Evolutionary conservation across 208 protist species (phyloP).

Genomic region (Leishmania amazonensis): DNA sequence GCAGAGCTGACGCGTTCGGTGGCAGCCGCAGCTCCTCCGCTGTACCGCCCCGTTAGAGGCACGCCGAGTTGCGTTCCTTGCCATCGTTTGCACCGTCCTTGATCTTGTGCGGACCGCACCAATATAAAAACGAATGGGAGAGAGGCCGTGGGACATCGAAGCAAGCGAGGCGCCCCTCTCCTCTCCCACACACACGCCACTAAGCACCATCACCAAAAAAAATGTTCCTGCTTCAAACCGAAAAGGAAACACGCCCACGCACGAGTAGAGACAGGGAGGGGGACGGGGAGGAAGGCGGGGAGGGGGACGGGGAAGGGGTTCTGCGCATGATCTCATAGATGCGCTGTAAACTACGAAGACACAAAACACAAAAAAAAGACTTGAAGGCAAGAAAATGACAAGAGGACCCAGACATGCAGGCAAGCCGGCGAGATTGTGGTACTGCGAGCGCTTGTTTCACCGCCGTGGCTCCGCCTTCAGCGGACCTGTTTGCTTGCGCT

Average conservation of each 20-base stretch:
- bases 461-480: neutral
- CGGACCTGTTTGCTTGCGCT: too few relatives aligned
- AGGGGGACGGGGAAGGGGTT: too few relatives aligned
- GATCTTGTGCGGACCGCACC: neutral
- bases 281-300: neutral
- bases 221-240: too few relatives aligned
- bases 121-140: neutral
- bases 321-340: neutral
- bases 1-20: too few relatives aligned
- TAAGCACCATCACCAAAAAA: too few relatives aligned
- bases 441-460: neutral
- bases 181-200: too few relatives aligned
- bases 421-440: neutral
- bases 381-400: neutral
- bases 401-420: slow-evolving; percentile 2
- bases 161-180: too few relatives aligned
- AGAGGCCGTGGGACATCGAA: neutral
- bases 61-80: neutral
- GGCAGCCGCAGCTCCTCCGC: too few relatives aligned
- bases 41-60: neutral
- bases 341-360: neutral
- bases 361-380: neutral
- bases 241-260: neutral
- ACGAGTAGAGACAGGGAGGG: neutral
- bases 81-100: neutral